These are phyloP conservation scores for Heterobasidion annosum DNA, from an alignment of 1,284 basidiomycete species.

Conservation along the genomic window DNA sequence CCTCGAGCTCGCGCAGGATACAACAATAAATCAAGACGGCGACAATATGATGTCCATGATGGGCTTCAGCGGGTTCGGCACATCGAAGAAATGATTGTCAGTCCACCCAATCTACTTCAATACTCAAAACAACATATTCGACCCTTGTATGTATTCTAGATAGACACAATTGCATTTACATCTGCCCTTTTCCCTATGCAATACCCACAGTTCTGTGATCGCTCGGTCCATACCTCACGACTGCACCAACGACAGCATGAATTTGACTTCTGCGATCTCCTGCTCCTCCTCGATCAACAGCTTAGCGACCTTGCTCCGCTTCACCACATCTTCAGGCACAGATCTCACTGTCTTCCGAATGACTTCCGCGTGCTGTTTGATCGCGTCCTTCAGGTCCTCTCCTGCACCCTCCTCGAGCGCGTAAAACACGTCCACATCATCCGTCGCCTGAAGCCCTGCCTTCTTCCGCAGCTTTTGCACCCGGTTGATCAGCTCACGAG, in stretches of 20 bases:
- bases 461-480: conserved; percentile 96
- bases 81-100: conserved; percentile 58
- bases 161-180: conserved; percentile 21
- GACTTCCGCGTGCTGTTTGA: conserved; percentile 62
- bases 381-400: conserved; percentile 61
- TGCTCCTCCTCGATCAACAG: conserved; percentile 80
- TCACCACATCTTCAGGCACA: conserved; percentile 53
- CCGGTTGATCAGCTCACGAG: conserved; percentile 88
- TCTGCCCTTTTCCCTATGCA: conserved; percentile 11
- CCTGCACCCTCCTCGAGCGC: conserved; percentile 67
- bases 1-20: conserved; percentile 49
- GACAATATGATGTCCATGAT: conserved; percentile 77
- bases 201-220: conserved; percentile 6
- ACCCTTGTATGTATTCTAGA: conserved; percentile 7
- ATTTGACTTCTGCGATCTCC: conserved; percentile 80
- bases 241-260: conserved; percentile 59
- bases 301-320: conserved; percentile 36
- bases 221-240: conserved; percentile 13
- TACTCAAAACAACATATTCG: not conserved
- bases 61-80: conserved; percentile 90
- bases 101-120: not conserved
- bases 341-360: conserved; percentile 75
- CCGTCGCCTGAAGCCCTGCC: conserved; percentile 89
- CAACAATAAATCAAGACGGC: conserved; percentile 35
- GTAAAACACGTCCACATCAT: conserved; percentile 91